Evolutionary conservation across 2,329 filamentous ascomycete genomes (phyloP), one percentile per base, ranked within the genome.

Genomic region (Alternaria tenuissima): DNA sequence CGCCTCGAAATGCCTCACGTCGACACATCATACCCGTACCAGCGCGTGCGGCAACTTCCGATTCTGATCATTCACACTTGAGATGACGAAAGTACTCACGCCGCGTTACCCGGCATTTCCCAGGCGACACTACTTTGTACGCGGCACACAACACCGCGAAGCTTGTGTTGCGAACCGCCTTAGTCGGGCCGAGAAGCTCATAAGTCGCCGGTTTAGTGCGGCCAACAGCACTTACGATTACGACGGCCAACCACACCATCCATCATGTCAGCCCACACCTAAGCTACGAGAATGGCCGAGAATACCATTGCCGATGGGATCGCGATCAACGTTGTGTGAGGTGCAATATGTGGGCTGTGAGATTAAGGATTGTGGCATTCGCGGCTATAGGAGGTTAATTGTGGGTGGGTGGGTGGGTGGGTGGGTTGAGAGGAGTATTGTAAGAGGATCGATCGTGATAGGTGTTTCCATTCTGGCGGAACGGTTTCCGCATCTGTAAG

Each of bases 251-350:
- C 39, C 39, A 24, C 39, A 42, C 39, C 20, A 16, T 48, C 18
- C 20, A 48, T 48, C 30, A 36, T n/a, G 36, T 48, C 18, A 49
- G 46, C 46, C 30, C 30, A 49, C 30, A 49, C 46, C 30, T 26
- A 22, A 49, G 30, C 20, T n/a, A 38, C 46, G 46, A 49, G n/a
- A 49, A 49, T 32, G 46, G 20, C 46, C 46, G 46, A 49, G 46
- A 49, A 38, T 36, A 49, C 12, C 30, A 32, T 38, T 7, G 46
- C 32, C 46, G 20, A 49, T 36, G 32, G 32, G 20, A 49, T 36
- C 30, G 32, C 46, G 20, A 49, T 49, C 20, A 12, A 42, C 12
- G 6, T 11, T 12, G 14, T 36, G 32, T 36, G 32, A 42, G 39
- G 34, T 38, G 16, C 11, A 22, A 14, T 1, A 11, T 24, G 39